phyloP scores from a whole-genome alignment of 176 grass and related monocot species.

The Chrysopogon serrulatus region DNA sequence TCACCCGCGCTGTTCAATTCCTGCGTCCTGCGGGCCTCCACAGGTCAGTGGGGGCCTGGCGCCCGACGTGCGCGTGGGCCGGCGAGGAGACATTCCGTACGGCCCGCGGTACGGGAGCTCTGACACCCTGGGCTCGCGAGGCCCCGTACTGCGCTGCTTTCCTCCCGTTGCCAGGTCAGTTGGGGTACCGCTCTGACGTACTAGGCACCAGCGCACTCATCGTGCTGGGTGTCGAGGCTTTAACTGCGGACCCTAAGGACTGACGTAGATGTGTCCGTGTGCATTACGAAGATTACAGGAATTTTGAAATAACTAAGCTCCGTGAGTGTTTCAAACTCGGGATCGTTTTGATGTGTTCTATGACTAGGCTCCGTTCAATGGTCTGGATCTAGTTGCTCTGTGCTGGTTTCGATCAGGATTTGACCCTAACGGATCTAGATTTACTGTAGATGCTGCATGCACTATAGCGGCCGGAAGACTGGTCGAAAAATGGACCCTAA shows the following conservation, averaged over 20 bases:
- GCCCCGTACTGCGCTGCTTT: neutral
- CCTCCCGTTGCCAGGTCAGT: neutral
- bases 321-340: too few species aligned
- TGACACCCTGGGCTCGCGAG: neutral
- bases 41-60: neutral
- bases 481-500: too few species aligned
- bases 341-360: too few species aligned
- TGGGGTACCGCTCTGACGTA: neutral
- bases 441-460: too few species aligned
- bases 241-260: neutral
- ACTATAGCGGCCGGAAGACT: too few species aligned
- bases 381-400: too few species aligned
- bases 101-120: conserved; percentile 27
- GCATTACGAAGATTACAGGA: too few species aligned
- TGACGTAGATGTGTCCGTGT: conserved; percentile 23
- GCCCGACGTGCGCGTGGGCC: neutral
- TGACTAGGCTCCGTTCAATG: too few species aligned
- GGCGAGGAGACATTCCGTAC: conserved; percentile 25
- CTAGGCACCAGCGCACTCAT: neutral
- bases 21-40: neutral
- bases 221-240: neutral
- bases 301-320: too few species aligned
- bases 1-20: neutral
- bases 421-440: too few species aligned
- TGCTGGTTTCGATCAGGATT: too few species aligned